Evolutionary conservation across 495 filamentous ascomycete genomes (phyloP).

Genomic region (Daldinia decipiens): DNA sequence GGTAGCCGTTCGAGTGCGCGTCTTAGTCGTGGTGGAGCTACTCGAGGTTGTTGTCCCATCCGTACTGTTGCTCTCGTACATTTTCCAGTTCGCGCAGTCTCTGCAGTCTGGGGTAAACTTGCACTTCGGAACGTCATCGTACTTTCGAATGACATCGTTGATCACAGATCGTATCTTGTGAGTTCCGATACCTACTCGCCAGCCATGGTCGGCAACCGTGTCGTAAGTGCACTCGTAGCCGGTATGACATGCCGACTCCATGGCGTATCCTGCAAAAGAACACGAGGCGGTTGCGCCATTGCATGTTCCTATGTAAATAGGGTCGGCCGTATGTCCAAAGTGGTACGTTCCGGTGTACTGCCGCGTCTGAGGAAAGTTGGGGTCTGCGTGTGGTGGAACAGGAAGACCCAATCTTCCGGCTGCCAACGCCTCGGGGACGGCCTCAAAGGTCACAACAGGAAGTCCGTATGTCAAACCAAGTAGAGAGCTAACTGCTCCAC

Average conservation of each 20-base stretch:
- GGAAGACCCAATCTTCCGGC: constrained; percentile 87
- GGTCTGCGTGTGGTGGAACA: constrained; percentile 78
- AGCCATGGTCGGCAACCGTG: constrained; percentile 87
- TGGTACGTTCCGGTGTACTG: constrained; percentile 84
- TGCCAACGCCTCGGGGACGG: constrained; percentile 87
- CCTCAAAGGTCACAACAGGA: constrained; percentile 89
- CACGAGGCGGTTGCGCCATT: constrained; percentile 88
- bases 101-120: constrained; percentile 76
- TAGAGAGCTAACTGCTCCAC: constrained; percentile 84
- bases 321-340: constrained; percentile 95
- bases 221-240: constrained; percentile 91
- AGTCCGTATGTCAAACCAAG: constrained; percentile 90
- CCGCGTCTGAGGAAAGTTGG: constrained; percentile 73
- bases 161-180: constrained; percentile 90
- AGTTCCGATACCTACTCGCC: constrained; percentile 84
- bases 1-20: constrained; percentile 78
- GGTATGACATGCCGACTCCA: constrained; percentile 91
- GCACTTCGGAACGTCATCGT: constrained; percentile 81
- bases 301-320: constrained; percentile 92
- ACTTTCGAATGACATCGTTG: constrained; percentile 81
- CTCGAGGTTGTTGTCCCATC: constrained; percentile 71
- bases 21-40: constrained; percentile 65
- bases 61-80: constrained; percentile 87
- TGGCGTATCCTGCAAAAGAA: constrained; percentile 91
- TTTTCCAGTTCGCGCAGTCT: constrained; percentile 95